Evolutionary conservation across 495 filamentous ascomycete species (phyloP).

Genomic region (Aspergillus coremiiformis): DNA sequence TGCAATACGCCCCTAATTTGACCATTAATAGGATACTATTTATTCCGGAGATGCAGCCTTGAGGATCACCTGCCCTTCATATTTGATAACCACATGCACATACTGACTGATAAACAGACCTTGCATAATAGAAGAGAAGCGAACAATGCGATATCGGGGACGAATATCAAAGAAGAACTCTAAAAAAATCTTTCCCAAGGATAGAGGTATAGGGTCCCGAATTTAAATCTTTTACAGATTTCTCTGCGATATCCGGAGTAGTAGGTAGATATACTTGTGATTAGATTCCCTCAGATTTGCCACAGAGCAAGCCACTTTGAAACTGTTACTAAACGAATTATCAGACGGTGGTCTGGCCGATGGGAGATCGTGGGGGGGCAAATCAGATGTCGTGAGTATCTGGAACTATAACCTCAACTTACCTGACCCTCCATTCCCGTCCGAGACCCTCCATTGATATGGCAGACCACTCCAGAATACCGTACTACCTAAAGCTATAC

Average conservation of each 20-base stretch:
- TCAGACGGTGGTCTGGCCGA: background rate
- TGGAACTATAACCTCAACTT: background rate
- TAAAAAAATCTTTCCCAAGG: no score
- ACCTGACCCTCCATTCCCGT: background rate
- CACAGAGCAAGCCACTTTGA: background rate
- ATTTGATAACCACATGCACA: background rate
- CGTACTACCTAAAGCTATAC: background rate
- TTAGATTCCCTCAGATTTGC: background rate
- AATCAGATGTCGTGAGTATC: background rate
- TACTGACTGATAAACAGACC: background rate
- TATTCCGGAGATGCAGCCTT: conserved; percentile 7
- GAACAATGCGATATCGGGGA: background rate
- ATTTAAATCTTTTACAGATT: no score
- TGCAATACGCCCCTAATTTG: background rate
- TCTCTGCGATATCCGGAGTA: background rate
- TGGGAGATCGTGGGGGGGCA: background rate
- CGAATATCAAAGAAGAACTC: background rate
- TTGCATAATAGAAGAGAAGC: background rate
- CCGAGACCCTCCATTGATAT: background rate
- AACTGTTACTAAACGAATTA: background rate
- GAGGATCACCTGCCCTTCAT: conserved; percentile 9
- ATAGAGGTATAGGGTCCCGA: no score
- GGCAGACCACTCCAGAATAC: background rate
- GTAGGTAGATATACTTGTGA: background rate
- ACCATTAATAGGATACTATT: background rate